Conservation (phyloP, 2,329 filamentous ascomycete genomes). For the Onygenales sp. region DNA sequence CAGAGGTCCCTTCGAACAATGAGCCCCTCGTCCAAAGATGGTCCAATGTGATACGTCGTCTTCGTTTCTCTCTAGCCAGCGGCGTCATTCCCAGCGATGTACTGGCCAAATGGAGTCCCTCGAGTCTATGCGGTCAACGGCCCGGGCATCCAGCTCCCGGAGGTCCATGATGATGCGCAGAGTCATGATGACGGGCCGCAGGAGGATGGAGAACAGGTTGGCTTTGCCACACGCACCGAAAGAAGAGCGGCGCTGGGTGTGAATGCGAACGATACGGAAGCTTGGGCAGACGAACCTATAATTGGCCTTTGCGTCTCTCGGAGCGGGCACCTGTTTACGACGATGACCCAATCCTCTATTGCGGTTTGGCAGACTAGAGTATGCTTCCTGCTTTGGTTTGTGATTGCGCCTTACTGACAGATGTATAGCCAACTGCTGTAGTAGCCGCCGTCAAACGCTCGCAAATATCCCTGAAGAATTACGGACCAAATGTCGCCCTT, state of each 20-base stretch:
- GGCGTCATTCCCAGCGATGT: constrained; percentile 32
- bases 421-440: constrained; percentile 68
- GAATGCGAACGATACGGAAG: constrained; percentile 17
- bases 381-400: constrained; percentile 19
- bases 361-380: constrained; percentile 97
- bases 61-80: constrained; percentile 15
- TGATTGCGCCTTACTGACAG: constrained; percentile 15
- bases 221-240: constrained; percentile 54
- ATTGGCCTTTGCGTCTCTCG: constrained; percentile 68
- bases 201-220: constrained; percentile 32
- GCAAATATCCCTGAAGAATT: constrained; percentile 64
- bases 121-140: constrained; percentile 41
- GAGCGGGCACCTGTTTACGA: constrained; percentile 74
- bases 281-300: constrained; percentile 54
- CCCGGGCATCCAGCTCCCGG: constrained; percentile 24
- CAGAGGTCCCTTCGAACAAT: constrained; percentile 16
- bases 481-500: constrained; percentile 76
- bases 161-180: constrained; percentile 18
- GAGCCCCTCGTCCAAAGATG: constrained; percentile 23
- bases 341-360: constrained; percentile 74
- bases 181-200: constrained; percentile 7
- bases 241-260: constrained; percentile 18
- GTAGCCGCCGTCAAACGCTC: constrained; percentile 81
- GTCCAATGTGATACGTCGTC: constrained; percentile 25
- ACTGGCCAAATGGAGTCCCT: constrained; percentile 42